Evolutionary conservation across 345 rosid species (phyloP), one percentile per base, ranked within the genome.

Genomic region (Fremontodendron californicum): DNA sequence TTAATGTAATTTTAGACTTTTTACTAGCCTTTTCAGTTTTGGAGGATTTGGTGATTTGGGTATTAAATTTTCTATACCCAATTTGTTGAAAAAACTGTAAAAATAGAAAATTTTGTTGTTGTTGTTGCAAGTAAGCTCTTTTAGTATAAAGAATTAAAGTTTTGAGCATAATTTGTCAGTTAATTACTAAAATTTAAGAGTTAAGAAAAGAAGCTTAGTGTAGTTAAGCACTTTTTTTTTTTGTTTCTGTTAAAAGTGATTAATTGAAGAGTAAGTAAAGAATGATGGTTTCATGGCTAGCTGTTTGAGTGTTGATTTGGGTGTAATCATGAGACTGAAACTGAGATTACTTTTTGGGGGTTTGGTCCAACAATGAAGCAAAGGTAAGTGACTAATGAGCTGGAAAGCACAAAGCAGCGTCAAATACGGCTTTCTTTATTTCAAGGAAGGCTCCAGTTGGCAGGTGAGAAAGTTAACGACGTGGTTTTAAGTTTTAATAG

Each of bases 251-350:
- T n/a, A n/a, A n/a, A 4, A 49, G 78, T 43, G 70, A 46, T 81
- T 73, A 77, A 82, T 71, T 82, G 58, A 9, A 18, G 31, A 73
- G 73, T 55, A 82, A 84, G 89, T 45, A 84, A 85, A 81, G 85
- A 43, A 33, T n/a, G 55, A 48, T 60, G 58, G 25, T 61, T 55
- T 33, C 7, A 8, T 4, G 7, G 35, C 35, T 33, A 3, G 35
- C 13, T 51, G 39, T 31, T 33, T 33, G 46, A 9, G 11, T 51
- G 40, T 33, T 39, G 18, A 16, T 37, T 40, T 31, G 7, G 42
- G 15, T 39, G 37, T 31, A 55, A 73, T 57, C 19, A 69, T 43
- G 31, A 45, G 66, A 15, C 4, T 15, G 66, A n/a, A 33, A 3
- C 6, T 8, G 45, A 37, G 25, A 18, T 37, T 19, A 19, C 7